These are phyloP conservation scores for Heliosperma pusillum DNA, from an alignment of 148 eudicot genomes.

Conservation along the genomic window DNA sequence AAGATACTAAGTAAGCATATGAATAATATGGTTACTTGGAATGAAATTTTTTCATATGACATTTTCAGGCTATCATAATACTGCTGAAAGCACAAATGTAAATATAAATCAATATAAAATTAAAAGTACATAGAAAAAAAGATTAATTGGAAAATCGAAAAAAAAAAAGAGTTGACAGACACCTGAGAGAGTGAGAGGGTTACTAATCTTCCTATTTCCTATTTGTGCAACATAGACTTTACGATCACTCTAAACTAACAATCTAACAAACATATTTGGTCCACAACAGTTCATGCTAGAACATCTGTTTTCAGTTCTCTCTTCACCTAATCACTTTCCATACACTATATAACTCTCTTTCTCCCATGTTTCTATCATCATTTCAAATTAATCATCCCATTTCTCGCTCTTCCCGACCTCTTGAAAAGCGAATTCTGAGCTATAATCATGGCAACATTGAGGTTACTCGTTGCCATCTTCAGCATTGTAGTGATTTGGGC, in stretches of 20 bases:
- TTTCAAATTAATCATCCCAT: not conserved
- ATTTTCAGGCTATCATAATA: too few relatives aligned
- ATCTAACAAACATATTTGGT: slow-evolving; percentile 24
- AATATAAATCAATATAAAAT: too few relatives aligned
- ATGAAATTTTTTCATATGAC: too few relatives aligned
- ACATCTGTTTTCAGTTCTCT: not conserved
- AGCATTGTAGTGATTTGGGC: slow-evolving; percentile 5
- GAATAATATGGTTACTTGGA: too few relatives aligned
- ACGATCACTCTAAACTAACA: slow-evolving; percentile 31
- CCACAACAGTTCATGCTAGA: not conserved
- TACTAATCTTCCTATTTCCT: not conserved
- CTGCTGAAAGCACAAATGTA: too few relatives aligned
- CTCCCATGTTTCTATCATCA: slow-evolving; percentile 12
- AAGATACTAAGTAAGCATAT: too few relatives aligned
- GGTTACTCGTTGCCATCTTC: slow-evolving; percentile 8
- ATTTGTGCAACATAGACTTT: slow-evolving; percentile 21
- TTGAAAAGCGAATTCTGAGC: not conserved
- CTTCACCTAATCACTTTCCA: slow-evolving; percentile 21
- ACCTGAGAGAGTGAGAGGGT: not conserved
- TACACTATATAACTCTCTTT: slow-evolving; percentile 21
- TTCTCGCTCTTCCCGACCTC: not conserved
- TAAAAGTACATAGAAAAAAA: too few relatives aligned
- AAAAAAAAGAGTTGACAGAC: not conserved
- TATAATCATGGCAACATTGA: slow-evolving; percentile 9
- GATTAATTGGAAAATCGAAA: not conserved